Conservation (phyloP, 2,329 filamentous ascomycete genomes). For the Epichloe uncinata region DNA sequence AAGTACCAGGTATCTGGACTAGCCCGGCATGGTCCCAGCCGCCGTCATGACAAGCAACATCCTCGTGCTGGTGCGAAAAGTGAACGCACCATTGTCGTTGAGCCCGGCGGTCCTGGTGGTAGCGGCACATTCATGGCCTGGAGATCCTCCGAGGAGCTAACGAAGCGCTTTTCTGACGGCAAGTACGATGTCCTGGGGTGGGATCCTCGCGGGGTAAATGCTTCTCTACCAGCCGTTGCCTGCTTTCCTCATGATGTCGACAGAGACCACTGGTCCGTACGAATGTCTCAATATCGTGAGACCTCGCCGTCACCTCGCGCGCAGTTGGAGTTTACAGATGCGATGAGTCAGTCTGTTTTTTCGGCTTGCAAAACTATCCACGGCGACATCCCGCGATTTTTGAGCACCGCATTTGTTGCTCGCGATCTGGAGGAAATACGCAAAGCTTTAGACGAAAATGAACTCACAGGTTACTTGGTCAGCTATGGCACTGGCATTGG, state of each 20-base stretch:
- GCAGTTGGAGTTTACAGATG: constrained; percentile 30
- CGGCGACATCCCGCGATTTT: constrained; percentile 32
- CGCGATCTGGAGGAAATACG: constrained; percentile 37
- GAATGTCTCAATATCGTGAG: constrained; percentile 25
- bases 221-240: constrained; percentile 28
- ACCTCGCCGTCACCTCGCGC: constrained; percentile 19
- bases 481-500: constrained; percentile 40
- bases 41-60: not conserved
- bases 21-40: constrained; percentile 8
- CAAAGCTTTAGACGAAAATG: constrained; percentile 29
- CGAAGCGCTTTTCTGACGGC: constrained; percentile 28
- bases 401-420: constrained; percentile 32
- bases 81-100: constrained; percentile 33
- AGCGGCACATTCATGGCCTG: constrained; percentile 31
- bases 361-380: constrained; percentile 27
- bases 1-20: constrained; percentile 36
- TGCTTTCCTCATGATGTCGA: constrained; percentile 33
- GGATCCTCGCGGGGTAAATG: constrained; percentile 40
- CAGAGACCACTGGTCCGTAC: constrained; percentile 32
- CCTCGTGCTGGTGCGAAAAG: constrained; percentile 23
- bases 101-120: constrained; percentile 37
- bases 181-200: constrained; percentile 36
- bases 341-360: constrained; percentile 31
- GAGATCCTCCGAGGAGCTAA: constrained; percentile 22
- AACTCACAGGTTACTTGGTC: constrained; percentile 35